These are phyloP conservation scores for Penicillium sp. DNA, from an alignment of 2,329 filamentous ascomycete species.

Conservation along the genomic window DNA sequence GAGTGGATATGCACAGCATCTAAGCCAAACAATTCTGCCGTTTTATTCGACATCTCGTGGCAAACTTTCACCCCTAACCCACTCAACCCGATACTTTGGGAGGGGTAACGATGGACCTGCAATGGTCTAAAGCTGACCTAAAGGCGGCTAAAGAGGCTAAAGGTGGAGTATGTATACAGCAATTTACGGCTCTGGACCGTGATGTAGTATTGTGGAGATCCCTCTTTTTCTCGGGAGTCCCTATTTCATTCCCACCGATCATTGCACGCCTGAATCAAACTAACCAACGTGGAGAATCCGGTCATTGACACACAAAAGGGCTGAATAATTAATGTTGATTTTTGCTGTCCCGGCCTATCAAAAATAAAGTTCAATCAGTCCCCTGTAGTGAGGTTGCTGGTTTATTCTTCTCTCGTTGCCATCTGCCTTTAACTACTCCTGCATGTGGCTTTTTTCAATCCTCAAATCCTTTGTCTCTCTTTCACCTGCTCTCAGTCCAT, in stretches of 20 bases:
- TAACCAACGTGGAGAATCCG: neutral
- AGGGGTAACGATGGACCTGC: neutral
- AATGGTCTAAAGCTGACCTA: neutral
- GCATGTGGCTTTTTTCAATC: neutral
- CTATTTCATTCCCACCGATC: neutral
- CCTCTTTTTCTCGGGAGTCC: neutral
- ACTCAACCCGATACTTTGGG: constrained; percentile 1
- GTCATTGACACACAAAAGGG: neutral
- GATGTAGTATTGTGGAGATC: constrained; percentile 1
- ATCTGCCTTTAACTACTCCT: neutral
- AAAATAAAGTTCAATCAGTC: constrained; percentile 4
- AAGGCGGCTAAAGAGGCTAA: neutral
- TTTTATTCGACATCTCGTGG: constrained; percentile 1
- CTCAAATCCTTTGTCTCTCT: neutral
- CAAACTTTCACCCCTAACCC: neutral
- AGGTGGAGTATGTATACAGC: neutral
- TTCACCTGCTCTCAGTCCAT: neutral
- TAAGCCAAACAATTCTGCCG: neutral
- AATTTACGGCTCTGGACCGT: neutral
- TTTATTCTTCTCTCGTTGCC: neutral
- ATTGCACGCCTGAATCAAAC: neutral
- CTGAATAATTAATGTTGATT: neutral
- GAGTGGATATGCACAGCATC: neutral
- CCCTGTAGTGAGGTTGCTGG: neutral
- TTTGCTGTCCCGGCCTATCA: neutral